Base-by-base conservation (phyloP, 2,329 filamentous ascomycete genomes). In the Chrysoporthe austroafricana region DNA sequence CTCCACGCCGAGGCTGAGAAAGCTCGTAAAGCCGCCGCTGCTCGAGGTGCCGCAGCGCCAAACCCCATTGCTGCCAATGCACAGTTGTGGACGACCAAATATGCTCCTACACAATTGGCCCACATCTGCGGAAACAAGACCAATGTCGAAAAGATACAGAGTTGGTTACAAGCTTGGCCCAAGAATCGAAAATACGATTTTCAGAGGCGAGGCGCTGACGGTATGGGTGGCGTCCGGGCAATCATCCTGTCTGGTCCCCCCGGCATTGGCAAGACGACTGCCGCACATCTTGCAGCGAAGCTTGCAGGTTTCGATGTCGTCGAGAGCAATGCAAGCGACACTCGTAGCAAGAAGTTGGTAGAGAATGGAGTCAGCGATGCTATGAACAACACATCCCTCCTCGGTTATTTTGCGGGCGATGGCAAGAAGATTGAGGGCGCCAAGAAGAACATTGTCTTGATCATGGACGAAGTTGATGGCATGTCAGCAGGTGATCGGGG, bases 391-490 rank as follows among this genome's bases (percentile, higher is more conserved):
- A 98, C 91, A 0, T 98, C 95, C 32, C 83, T 99, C 14, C 86
- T 94, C 66, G 96, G 96, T 1, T 99, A 91, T 79, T 99, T 98
- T 77, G 89, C 94, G 7, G 89, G 89, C 2, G 92, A 94, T 66
- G 91, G 92, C 34, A 92, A 96, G 79, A 86, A 90, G 67, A 89
- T 97, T 3, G 91, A 97, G 57, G 80, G 83, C 4, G 84, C 85
- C 18, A 98, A 96, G 83, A 97, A 96, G 83, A 97, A 97, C 73
- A 89, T 98, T 44, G 93, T 97, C 6, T 82, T 99, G 61, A 93
- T 99, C 80, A 98, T 99, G 96, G 96, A 99, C 73, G 96, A 99
- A 79, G 96, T 99, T 4, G 96, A 99, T 74, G 96, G 96, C 63
- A 98, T 99, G 96, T 98, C 95, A 70, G 94, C 93, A 46, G 96